Evolutionary conservation across 345 rosid species (phyloP).

Genomic region (Barbarea vulgaris): DNA sequence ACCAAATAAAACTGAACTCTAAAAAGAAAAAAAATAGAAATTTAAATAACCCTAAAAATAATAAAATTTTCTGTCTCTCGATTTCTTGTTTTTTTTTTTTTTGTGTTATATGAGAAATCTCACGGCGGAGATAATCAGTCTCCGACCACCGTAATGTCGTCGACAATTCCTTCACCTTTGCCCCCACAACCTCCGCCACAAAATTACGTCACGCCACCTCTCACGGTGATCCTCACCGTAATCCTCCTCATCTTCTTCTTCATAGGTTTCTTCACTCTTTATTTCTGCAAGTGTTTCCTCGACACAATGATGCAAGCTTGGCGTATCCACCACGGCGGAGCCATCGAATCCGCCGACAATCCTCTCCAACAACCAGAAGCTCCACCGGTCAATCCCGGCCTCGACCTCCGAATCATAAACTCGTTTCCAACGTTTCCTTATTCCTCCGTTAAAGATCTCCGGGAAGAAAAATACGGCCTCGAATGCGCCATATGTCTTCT

Average conservation of each 20-base stretch:
- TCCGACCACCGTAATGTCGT: constrained; percentile 71
- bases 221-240: constrained; percentile 55
- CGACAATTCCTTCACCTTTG: constrained; percentile 27
- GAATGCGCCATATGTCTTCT: constrained; percentile 84
- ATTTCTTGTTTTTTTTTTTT: background rate
- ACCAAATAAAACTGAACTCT: constrained; percentile 11
- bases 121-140: constrained; percentile 50
- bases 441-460: constrained; percentile 61
- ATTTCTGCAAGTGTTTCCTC: constrained; percentile 62
- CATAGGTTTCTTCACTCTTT: constrained; percentile 64
- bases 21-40: background rate
- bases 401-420: constrained; percentile 56
- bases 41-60: background rate
- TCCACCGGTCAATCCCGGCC: constrained; percentile 44
- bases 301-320: constrained; percentile 47
- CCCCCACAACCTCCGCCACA: constrained; percentile 1
- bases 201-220: constrained; percentile 44
- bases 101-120: constrained; percentile 44
- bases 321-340: constrained; percentile 43
- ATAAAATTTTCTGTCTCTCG: background rate
- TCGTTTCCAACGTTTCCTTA: constrained; percentile 66
- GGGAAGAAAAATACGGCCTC: constrained; percentile 56
- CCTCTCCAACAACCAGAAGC: constrained; percentile 6
- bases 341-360: constrained; percentile 38
- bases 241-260: constrained; percentile 65